Conservation (phyloP, 1,284 basidiomycete genomes). For the Puccinia horiana region DNA sequence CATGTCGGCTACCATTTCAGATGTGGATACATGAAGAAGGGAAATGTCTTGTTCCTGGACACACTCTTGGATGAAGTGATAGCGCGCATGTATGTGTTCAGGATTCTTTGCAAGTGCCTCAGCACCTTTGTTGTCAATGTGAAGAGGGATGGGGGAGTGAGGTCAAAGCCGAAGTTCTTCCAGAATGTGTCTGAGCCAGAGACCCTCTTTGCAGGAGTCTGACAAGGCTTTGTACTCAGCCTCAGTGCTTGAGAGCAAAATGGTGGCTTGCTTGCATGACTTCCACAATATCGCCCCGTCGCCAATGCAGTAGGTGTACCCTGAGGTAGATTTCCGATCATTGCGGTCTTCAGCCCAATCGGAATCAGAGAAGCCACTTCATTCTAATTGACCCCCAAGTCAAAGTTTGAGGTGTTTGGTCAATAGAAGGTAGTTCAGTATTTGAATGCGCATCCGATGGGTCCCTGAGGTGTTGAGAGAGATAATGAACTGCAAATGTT, state of each 20-base stretch:
- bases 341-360: neutral
- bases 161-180: too few species aligned
- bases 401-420: neutral
- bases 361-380: neutral
- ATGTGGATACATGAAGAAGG: neutral
- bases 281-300: slow-evolving; percentile 14
- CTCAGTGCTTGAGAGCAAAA: too few species aligned
- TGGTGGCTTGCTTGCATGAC: slow-evolving; percentile 1
- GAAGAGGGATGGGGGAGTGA: too few species aligned
- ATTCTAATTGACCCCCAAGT: neutral
- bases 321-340: neutral
- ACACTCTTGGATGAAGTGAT: neutral
- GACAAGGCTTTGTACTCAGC: neutral
- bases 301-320: neutral
- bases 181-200: neutral
- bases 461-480: slow-evolving; percentile 1
- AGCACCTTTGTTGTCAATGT: neutral
- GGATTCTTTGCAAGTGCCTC: neutral
- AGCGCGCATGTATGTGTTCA: neutral
- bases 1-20: too few species aligned
- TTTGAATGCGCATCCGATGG: neutral
- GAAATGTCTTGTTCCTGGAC: neutral
- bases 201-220: neutral
- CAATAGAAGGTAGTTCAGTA: neutral
- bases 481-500: neutral